Evolutionary conservation across 73 alveolate genomes (phyloP), one percentile per base, ranked within the genome.

Genomic region (Tetrahymena borealis): DNA sequence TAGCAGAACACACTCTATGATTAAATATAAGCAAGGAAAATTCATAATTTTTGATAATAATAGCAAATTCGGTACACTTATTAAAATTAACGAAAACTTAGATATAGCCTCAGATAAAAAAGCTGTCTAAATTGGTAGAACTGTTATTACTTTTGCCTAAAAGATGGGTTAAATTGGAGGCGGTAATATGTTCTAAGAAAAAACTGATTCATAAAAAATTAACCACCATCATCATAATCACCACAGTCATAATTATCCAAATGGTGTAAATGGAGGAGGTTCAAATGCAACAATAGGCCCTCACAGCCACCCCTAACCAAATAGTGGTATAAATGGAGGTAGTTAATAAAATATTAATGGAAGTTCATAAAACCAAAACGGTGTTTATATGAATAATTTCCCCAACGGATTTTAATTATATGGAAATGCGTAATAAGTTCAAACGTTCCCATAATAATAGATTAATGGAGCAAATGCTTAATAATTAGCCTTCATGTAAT

Each of bases 1-100:
- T 9, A 90, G 96, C 18, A 93, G 98, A 79, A 39, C 91, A 41
- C 98, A 96, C 94, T 97, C 98, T 1, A 91, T 93, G 39, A 91
- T 94, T 32, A 94, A 94, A 90, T 91, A 39, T 60, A 91, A 78
- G 24, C 78, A 94, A 16, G 96, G 96, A 8, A 94, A 94, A 20
- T 94, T 94, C 38, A 41, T 91, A 24, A 91, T 94, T 40, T 93
- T 91, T 38, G 96, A 94, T 78, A 91, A 94, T 37, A 94, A 94
- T 78, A 91, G 94, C 32, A 94, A 94, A 43, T 94, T 94, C 85
- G 96, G 96, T 33, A 94, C 96, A 32, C 90, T 94, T 37, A 90
- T 94, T 90, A 91, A 91, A 20, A 39, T 91, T 15, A 41, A 90
- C 35, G 91, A 91, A 35, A 60, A 91, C 33, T 91, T 40, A 39